Evolutionary conservation across 2,329 filamentous ascomycete genomes (phyloP).

Genomic region (Endoconidiophora laricicola): DNA sequence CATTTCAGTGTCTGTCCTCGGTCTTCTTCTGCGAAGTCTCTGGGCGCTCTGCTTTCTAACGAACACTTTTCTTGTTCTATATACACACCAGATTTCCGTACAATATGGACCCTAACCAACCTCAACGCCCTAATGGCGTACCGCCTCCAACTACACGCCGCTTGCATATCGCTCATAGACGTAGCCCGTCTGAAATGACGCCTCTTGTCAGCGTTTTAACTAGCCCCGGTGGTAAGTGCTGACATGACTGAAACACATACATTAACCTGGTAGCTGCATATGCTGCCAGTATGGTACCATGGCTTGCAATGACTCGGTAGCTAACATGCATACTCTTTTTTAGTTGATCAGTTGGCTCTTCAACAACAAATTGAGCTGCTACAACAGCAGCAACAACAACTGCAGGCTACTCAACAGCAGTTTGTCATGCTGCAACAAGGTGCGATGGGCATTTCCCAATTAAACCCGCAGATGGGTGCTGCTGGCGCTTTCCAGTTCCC

Average conservation of each 20-base stretch:
- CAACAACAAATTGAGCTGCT: constrained; percentile 96
- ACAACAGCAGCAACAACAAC: constrained; percentile 95
- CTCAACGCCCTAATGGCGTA: constrained; percentile 33
- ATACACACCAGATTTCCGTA: constrained; percentile 22
- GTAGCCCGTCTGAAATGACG: constrained; percentile 92
- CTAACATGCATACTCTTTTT: neutral
- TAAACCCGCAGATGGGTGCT: constrained; percentile 57
- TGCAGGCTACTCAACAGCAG: constrained; percentile 90
- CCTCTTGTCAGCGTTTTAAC: constrained; percentile 88
- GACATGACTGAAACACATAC: neutral
- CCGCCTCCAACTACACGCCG: constrained; percentile 69
- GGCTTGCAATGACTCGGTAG: neutral
- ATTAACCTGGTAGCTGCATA: neutral
- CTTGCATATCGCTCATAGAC: constrained; percentile 91
- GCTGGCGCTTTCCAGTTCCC: constrained; percentile 84
- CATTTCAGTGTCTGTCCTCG: too few species aligned
- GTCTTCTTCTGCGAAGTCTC: neutral
- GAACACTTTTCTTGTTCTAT: too few species aligned
- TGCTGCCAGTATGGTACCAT: neutral
- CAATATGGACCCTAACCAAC: constrained; percentile 39
- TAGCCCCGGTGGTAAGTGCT: constrained; percentile 44
- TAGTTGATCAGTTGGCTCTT: constrained; percentile 94
- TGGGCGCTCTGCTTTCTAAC: constrained; percentile 21
- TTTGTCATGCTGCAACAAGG: constrained; percentile 97
- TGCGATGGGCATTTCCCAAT: constrained; percentile 60